Conservation (phyloP, 345 rosid species). For the Melaleuca quinquenervia region DNA sequence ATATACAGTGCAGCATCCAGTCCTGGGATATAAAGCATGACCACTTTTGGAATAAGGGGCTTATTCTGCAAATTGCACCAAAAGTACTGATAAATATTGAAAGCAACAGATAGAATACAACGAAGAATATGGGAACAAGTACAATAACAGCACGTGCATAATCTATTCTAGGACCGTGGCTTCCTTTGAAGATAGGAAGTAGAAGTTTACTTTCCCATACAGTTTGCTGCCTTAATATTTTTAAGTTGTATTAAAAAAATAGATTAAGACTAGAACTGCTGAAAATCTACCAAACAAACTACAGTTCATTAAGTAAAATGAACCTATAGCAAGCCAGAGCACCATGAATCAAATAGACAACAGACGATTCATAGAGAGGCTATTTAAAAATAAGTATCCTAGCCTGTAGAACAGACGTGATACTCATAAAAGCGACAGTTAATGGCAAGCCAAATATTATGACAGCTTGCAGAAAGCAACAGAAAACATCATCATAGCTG, state of each 20-base stretch:
- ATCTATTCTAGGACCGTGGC: background rate
- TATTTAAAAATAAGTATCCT: background rate
- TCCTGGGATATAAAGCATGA: slow-evolving; percentile 85
- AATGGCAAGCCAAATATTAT: background rate
- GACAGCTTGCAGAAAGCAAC: background rate
- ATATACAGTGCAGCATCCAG: slow-evolving; percentile 80
- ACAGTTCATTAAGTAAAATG: background rate
- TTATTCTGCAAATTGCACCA: slow-evolving; percentile 56
- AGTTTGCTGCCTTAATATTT: background rate
- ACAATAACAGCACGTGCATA: background rate
- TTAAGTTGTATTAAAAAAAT: background rate
- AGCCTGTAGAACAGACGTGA: background rate
- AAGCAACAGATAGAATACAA: background rate
- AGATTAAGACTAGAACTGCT: background rate
- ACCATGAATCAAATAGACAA: background rate
- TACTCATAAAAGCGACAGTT: background rate
- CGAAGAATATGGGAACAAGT: background rate
- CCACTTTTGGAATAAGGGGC: slow-evolving; percentile 87
- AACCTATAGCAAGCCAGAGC: background rate
- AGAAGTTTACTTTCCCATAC: background rate
- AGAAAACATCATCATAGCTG: background rate
- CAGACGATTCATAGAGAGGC: background rate
- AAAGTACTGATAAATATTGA: background rate
- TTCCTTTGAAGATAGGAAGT: background rate
- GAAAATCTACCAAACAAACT: background rate